phyloP scores from a whole-genome alignment of 495 filamentous ascomycete species.

The Neurospora intermedia region DNA sequence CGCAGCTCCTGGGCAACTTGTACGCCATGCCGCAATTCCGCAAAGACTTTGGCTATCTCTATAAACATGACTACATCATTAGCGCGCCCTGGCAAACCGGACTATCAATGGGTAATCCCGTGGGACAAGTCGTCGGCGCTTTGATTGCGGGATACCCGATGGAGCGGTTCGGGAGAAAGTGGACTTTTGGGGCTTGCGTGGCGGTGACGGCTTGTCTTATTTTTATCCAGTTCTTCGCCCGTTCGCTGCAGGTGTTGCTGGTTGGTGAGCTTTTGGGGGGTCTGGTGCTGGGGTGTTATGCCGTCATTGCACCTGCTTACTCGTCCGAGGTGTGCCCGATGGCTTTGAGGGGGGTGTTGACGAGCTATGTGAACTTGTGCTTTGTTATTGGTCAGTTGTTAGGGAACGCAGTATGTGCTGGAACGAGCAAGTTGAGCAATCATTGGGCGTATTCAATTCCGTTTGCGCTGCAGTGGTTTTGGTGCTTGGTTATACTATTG shows the following conservation, averaged over 20 bases:
- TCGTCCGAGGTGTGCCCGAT: conserved; percentile 53
- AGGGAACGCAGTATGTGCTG: conserved; percentile 42
- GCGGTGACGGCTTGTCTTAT: conserved; percentile 35
- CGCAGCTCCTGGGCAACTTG: conserved; percentile 33
- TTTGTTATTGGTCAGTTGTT: conserved; percentile 58
- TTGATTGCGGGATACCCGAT: conserved; percentile 35
- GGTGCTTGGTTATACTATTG: conserved; percentile 48
- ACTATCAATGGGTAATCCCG: conserved; percentile 33
- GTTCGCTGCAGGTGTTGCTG: conserved; percentile 28
- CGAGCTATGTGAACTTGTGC: conserved; percentile 53
- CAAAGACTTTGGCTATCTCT: conserved; percentile 31
- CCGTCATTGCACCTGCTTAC: conserved; percentile 48
- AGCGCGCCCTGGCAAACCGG: conserved; percentile 37
- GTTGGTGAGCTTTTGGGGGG: conserved; percentile 45
- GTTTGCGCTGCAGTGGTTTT: conserved; percentile 57
- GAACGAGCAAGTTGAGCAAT: conserved; percentile 27
- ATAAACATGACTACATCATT: conserved; percentile 21
- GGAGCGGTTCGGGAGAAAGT: conserved; percentile 35
- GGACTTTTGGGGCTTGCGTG: conserved; percentile 33
- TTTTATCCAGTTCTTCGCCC: conserved; percentile 50
- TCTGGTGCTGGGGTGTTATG: conserved; percentile 42
- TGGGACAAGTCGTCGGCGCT: conserved; percentile 38
- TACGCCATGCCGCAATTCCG: conserved; percentile 36
- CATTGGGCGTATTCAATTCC: conserved; percentile 47
- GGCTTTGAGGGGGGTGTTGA: conserved; percentile 44